These are phyloP conservation scores for Pyricularia grisea DNA, from an alignment of 2,329 filamentous ascomycete species.

Conservation along the genomic window DNA sequence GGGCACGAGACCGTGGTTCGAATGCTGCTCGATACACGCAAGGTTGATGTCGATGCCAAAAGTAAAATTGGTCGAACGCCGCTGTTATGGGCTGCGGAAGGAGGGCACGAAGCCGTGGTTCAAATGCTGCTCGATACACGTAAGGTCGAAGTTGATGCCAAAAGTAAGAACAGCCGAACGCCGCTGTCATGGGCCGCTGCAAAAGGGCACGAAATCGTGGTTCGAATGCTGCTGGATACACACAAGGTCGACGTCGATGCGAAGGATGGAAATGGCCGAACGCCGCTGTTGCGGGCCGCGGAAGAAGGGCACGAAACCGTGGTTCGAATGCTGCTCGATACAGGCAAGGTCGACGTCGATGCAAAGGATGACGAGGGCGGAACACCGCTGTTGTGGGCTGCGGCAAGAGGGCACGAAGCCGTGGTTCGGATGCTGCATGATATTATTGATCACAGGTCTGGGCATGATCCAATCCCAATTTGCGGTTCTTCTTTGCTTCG, in stretches of 20 bases:
- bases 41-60: too few species aligned
- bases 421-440: background rate
- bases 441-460: background rate
- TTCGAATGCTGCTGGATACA: conserved; percentile 1
- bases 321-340: conserved; percentile 4
- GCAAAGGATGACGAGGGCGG: too few species aligned
- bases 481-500: background rate
- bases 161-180: too few species aligned
- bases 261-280: background rate
- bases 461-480: background rate
- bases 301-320: conserved; percentile 4
- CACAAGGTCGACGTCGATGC: background rate
- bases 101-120: too few species aligned
- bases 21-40: conserved; percentile 4
- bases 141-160: too few species aligned
- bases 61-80: too few species aligned
- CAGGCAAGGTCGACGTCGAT: too few species aligned
- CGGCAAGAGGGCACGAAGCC: too few species aligned
- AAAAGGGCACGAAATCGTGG: conserved; percentile 10
- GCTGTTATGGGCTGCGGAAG: too few species aligned
- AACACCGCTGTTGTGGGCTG: too few species aligned
- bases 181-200: too few species aligned
- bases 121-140: background rate
- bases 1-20: conserved; percentile 5
- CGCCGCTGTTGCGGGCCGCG: conserved; percentile 8